Evolutionary conservation across 306 rosid genomes (phyloP).

Genomic region (Erythrophleum fordii): DNA sequence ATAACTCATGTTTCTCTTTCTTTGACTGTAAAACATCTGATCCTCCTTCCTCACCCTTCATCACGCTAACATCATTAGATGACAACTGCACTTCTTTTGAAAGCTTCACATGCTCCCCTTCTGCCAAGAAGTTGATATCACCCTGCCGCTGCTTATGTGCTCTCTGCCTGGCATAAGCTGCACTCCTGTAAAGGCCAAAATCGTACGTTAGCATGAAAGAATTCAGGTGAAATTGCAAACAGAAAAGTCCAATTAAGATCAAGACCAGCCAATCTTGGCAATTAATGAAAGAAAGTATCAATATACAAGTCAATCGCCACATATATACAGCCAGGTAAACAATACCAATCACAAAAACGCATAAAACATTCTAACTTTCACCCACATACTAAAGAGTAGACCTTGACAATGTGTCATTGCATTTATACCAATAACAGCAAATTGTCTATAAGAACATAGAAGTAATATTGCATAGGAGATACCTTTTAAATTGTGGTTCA

Average conservation of each 20-base stretch:
- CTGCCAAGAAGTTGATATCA: conserved; percentile 16
- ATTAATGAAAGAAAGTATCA: not conserved
- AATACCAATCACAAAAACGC: not conserved
- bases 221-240: not conserved
- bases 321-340: not conserved
- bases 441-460: not conserved
- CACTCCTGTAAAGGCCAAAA: conserved; percentile 55
- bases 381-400: conserved; percentile 3
- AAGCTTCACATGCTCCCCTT: conserved; percentile 35
- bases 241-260: not conserved
- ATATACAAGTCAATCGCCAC: not conserved
- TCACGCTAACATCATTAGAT: not conserved
- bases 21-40: conserved; percentile 31
- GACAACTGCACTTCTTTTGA: not conserved
- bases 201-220: conserved; percentile 23
- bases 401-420: not conserved
- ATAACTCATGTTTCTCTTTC: conserved; percentile 54
- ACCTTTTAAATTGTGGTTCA: conserved; percentile 91
- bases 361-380: not conserved
- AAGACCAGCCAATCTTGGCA: not conserved
- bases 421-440: not conserved
- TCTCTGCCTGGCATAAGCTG: conserved; percentile 57
- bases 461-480: conserved; percentile 32
- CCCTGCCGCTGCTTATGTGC: conserved; percentile 47
- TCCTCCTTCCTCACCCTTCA: conserved; percentile 27